phyloP scores from a whole-genome alignment of 2,329 filamentous ascomycete genomes.

The Ophiostoma sp. region DNA sequence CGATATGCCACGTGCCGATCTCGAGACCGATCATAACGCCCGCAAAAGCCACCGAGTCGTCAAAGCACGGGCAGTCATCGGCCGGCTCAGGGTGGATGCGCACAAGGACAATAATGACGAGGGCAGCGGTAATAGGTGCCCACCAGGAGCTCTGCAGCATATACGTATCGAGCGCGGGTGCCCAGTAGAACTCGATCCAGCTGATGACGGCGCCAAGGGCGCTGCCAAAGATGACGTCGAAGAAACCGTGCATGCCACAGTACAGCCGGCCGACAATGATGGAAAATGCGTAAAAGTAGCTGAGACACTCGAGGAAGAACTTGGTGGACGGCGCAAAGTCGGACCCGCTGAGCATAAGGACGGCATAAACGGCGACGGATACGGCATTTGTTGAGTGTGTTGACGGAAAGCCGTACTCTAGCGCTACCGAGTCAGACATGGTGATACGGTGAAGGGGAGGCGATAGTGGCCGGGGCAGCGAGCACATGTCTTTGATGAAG shows the following conservation, averaged over 20 bases:
- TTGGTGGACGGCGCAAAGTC: slow-evolving; percentile 60
- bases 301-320: slow-evolving; percentile 63
- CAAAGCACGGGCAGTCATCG: slow-evolving; percentile 95
- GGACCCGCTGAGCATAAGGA: slow-evolving; percentile 70
- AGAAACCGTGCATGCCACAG: slow-evolving; percentile 97
- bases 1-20: slow-evolving; percentile 80
- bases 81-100: slow-evolving; percentile 93
- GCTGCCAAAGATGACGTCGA: slow-evolving; percentile 83
- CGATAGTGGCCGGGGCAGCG: slow-evolving; percentile 85
- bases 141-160: slow-evolving; percentile 65
- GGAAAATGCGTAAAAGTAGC: slow-evolving; percentile 83
- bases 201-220: slow-evolving; percentile 69
- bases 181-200: slow-evolving; percentile 60
- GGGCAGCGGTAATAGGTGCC: slow-evolving; percentile 62
- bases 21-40: slow-evolving; percentile 86
- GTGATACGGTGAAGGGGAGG: slow-evolving; percentile 92
- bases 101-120: slow-evolving; percentile 73
- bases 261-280: slow-evolving; percentile 91
- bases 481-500: slow-evolving; percentile 91
- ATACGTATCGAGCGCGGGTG: slow-evolving; percentile 66
- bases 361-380: slow-evolving; percentile 78
- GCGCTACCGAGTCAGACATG: slow-evolving; percentile 91
- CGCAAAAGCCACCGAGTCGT: slow-evolving; percentile 91
- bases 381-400: slow-evolving; percentile 97
- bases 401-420: slow-evolving; percentile 96